A percentile compares a stretch with the other conserved stretches of the same genome.
These are phyloP conservation scores for Porodaedalea pini DNA, from an alignment of 1,284 basidiomycete genomes.

Conservation along the genomic window DNA sequence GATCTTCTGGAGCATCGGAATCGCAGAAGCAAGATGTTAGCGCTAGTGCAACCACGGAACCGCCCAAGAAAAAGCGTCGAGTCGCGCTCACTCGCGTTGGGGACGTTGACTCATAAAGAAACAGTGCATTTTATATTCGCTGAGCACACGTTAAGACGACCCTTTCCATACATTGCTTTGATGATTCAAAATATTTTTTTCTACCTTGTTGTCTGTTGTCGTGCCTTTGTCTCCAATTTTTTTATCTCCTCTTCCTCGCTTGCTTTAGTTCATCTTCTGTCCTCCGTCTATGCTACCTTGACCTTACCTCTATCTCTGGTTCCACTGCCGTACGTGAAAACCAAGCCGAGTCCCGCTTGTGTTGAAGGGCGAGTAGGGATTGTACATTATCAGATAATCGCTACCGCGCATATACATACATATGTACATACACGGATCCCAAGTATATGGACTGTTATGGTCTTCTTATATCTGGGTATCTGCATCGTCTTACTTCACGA, in stretches of 20 bases:
- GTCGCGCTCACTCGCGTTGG: conserved; percentile 74
- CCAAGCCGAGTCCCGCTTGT: too few species aligned
- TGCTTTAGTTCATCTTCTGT: neutral
- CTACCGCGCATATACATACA: neutral
- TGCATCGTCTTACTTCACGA: neutral
- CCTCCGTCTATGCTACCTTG: neutral
- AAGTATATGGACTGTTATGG: neutral
- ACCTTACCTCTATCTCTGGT: neutral
- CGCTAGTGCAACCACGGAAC: conserved; percentile 32
- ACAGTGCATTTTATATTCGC: too few species aligned
- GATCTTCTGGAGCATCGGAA: conserved; percentile 17
- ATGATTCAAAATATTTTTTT: conserved; percentile 5
- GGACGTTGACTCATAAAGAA: conserved; percentile 51
- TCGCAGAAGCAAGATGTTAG: neutral
- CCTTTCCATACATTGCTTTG: conserved; percentile 6
- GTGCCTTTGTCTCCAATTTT: neutral
- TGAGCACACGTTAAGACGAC: neutral
- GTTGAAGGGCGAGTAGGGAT: too few species aligned
- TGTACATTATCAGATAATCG: too few species aligned
- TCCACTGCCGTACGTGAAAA: neutral
- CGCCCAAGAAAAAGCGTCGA: conserved; percentile 87
- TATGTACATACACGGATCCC: neutral
- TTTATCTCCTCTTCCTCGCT: neutral
- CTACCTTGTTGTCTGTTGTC: neutral
- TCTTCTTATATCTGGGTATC: neutral